Percentiles rank a stretch among this genome's conserved stretches.
phyloP scores from a whole-genome alignment of 192 early-diverging fungal species.

The Pilobolus umbonatus region DNA sequence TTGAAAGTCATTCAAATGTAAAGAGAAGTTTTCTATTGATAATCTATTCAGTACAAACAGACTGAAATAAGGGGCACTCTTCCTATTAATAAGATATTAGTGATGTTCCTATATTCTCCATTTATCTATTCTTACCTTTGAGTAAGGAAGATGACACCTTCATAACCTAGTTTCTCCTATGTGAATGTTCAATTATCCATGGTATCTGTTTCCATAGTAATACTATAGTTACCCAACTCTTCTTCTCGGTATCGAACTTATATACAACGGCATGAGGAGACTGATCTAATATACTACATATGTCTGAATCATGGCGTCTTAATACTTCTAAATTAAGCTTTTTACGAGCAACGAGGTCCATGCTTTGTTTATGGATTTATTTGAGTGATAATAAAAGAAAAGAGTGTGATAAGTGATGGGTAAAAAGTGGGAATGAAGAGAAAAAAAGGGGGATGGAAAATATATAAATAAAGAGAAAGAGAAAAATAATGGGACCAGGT shows the following conservation, averaged over 20 bases:
- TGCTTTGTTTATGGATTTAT: conserved; percentile 22
- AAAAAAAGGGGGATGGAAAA: no score
- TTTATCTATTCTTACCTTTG: conserved; percentile 47
- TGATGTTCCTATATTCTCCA: not conserved
- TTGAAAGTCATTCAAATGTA: conserved; percentile 63
- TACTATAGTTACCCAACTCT: conserved; percentile 68
- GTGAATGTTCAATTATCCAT: not conserved
- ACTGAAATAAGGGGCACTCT: conserved; percentile 58
- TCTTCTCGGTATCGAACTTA: conserved; percentile 66
- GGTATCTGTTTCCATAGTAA: not conserved
- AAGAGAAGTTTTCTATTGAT: conserved; percentile 73
- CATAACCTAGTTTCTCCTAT: conserved; percentile 84
- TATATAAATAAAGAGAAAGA: no score
- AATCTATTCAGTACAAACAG: conserved; percentile 89
- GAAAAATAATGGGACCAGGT: no score
- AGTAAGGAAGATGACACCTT: conserved; percentile 89
- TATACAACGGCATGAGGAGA: conserved; percentile 88
- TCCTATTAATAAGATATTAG: conserved; percentile 28
- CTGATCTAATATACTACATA: conserved; percentile 75
- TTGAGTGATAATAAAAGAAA: not conserved
- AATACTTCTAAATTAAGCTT: conserved; percentile 81
- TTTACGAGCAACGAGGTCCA: conserved; percentile 61
- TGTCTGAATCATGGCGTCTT: conserved; percentile 73
- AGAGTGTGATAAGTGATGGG: no score
- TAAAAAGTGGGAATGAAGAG: no score